Percentiles rank a stretch among this genome's conserved stretches.
These are phyloP conservation scores for Penicillium expansum DNA, from an alignment of 2,329 filamentous ascomycete genomes.

Conservation along the genomic window DNA sequence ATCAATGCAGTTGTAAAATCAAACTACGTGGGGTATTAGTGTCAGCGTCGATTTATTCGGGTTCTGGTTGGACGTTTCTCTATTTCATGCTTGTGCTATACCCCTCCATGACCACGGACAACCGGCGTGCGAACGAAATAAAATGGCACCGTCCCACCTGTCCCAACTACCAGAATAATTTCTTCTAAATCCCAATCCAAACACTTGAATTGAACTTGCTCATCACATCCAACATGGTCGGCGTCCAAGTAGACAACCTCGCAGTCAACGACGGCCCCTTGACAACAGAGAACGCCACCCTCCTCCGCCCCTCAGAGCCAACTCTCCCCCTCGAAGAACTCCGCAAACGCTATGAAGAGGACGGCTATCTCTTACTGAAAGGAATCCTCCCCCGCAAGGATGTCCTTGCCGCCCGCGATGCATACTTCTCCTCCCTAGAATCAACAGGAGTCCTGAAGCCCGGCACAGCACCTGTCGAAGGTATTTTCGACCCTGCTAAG, in stretches of 20 bases:
- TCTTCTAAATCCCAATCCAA: too few relatives aligned
- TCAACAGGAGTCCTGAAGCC: constrained; percentile 58
- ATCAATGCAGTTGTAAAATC: background rate
- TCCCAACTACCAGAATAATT: too few relatives aligned
- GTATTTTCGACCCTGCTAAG: constrained; percentile 52
- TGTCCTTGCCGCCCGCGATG: constrained; percentile 51
- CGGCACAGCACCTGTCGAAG: constrained; percentile 51
- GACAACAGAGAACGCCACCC: constrained; percentile 43
- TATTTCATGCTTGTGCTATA: background rate
- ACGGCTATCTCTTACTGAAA: constrained; percentile 59
- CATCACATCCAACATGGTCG: constrained; percentile 18
- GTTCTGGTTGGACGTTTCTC: background rate
- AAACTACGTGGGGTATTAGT: background rate
- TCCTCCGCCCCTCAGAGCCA: constrained; percentile 45
- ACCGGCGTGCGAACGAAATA: background rate
- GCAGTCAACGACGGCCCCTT: constrained; percentile 50
- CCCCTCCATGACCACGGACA: background rate
- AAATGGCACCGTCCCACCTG: background rate
- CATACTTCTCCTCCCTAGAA: constrained; percentile 55
- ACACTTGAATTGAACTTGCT: background rate
- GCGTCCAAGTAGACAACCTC: constrained; percentile 25
- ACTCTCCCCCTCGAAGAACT: constrained; percentile 50
- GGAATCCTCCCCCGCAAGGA: constrained; percentile 53
- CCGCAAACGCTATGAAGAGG: constrained; percentile 45
- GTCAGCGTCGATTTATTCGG: background rate